Evolutionary conservation across 768 basidiomycete species (phyloP).

Genomic region (Auricularia auricula-judae): DNA sequence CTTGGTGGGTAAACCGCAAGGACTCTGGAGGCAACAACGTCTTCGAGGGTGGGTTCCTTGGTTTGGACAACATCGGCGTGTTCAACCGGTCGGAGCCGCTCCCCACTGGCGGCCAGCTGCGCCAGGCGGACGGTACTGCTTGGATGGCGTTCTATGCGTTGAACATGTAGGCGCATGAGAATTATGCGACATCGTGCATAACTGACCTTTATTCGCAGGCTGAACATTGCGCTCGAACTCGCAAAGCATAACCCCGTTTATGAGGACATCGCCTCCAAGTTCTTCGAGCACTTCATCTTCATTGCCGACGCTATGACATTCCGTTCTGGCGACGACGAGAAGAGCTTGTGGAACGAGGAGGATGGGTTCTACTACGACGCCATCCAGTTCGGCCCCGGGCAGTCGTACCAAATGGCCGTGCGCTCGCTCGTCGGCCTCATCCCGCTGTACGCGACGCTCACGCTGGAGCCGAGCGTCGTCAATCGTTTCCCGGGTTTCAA

Average conservation of each 20-base stretch:
- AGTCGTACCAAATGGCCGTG: conserved; percentile 85
- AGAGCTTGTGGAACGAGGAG: conserved; percentile 88
- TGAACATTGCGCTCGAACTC: conserved; percentile 93
- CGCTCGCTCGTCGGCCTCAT: conserved; percentile 96
- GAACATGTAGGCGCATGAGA: conserved; percentile 59
- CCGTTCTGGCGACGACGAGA: conserved; percentile 57
- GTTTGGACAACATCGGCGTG: conserved; percentile 93
- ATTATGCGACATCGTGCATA: neutral
- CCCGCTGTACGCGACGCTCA: conserved; percentile 89
- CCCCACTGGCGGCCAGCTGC: conserved; percentile 86
- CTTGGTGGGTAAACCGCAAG: conserved; percentile 99
- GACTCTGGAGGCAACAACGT: conserved; percentile 91
- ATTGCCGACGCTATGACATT: conserved; percentile 99
- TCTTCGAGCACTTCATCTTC: conserved; percentile 97
- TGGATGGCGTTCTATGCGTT: conserved; percentile 99
- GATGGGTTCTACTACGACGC: conserved; percentile 99
- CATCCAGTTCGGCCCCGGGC: conserved; percentile 73
- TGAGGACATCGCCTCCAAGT: conserved; percentile 98
- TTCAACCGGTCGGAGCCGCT: conserved; percentile 97
- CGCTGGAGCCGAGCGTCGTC: conserved; percentile 80
- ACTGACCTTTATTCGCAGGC: conserved; percentile 32
- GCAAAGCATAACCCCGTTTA: conserved; percentile 97
- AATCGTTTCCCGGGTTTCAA: conserved; percentile 96
- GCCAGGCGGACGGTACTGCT: conserved; percentile 96
- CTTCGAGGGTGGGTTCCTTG: conserved; percentile 97